These are phyloP conservation scores for Singerocomus inundabilis DNA, from an alignment of 1,284 basidiomycete genomes.

Conservation along the genomic window DNA sequence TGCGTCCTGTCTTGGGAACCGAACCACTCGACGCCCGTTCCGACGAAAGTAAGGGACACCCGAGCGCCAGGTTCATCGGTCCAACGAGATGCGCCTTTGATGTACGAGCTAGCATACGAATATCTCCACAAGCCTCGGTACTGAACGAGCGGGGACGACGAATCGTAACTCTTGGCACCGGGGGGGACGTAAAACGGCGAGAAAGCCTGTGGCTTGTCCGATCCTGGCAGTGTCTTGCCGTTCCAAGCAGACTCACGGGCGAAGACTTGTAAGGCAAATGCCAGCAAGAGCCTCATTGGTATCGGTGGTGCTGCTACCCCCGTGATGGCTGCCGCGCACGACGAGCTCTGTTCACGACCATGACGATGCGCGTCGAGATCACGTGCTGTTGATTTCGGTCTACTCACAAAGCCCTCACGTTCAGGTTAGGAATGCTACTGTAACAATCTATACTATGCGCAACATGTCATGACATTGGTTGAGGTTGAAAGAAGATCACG, in stretches of 20 bases:
- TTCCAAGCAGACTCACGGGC: slow-evolving; percentile 59
- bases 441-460: slow-evolving; percentile 36
- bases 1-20: slow-evolving; percentile 56
- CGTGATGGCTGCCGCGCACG: neutral
- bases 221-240: slow-evolving; percentile 53
- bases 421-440: slow-evolving; percentile 34
- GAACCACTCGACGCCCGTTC: slow-evolving; percentile 76
- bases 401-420: slow-evolving; percentile 1
- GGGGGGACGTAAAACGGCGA: slow-evolving; percentile 69
- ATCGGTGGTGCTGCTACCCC: neutral
- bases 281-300: slow-evolving; percentile 22
- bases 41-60: slow-evolving; percentile 58
- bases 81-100: slow-evolving; percentile 50
- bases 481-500: slow-evolving; percentile 19
- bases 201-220: slow-evolving; percentile 47
- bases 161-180: slow-evolving; percentile 69
- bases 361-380: slow-evolving; percentile 13
- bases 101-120: slow-evolving; percentile 48
- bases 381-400: slow-evolving; percentile 25
- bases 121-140: slow-evolving; percentile 62
- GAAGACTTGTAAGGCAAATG: slow-evolving; percentile 5
- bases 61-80: slow-evolving; percentile 51
- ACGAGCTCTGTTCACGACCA: neutral
- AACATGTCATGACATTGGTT: slow-evolving; percentile 32
- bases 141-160: slow-evolving; percentile 57